Conservation (phyloP, 805 yeast genomes). For the Schizosaccharomyces octosporus region DNA sequence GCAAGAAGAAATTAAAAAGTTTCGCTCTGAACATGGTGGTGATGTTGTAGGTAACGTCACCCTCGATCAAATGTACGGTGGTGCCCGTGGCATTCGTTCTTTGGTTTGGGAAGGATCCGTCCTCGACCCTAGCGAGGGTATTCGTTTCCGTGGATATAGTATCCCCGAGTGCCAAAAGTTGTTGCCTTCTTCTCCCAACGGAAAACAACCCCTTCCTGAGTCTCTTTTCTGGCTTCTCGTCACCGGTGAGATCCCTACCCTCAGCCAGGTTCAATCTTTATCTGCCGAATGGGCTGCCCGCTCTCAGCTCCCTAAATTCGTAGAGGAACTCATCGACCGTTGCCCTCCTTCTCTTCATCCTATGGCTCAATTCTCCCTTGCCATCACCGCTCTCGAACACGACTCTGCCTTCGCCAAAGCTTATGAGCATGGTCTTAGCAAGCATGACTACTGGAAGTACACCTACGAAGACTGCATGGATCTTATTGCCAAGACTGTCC, state of each 20-base stretch:
- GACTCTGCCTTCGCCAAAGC: slow-evolving; percentile 71
- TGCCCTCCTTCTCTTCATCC: slow-evolving; percentile 60
- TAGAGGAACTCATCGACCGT: slow-evolving; percentile 43
- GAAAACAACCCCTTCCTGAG: slow-evolving; percentile 42
- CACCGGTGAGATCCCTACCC: slow-evolving; percentile 66
- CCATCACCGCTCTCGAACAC: slow-evolving; percentile 54
- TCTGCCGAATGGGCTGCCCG: slow-evolving; percentile 60
- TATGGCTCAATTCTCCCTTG: slow-evolving; percentile 75
- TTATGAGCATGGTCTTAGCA: slow-evolving; percentile 59
- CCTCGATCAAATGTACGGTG: slow-evolving; percentile 68
- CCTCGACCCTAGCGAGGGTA: slow-evolving; percentile 52
- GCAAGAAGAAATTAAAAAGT: slow-evolving; percentile 69
- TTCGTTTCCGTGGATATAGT: slow-evolving; percentile 57
- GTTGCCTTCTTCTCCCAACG: slow-evolving; percentile 50
- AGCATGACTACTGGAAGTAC: slow-evolving; percentile 63
- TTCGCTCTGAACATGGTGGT: slow-evolving; percentile 70
- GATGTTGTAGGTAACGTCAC: slow-evolving; percentile 46
- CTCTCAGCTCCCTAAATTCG: slow-evolving; percentile 55
- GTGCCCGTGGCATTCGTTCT: slow-evolving; percentile 58
- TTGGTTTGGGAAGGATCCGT: slow-evolving; percentile 63
- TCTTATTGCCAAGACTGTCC: slow-evolving; percentile 58
- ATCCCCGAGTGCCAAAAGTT: slow-evolving; percentile 54
- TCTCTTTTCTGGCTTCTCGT: slow-evolving; percentile 49
- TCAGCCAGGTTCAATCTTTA: slow-evolving; percentile 40
- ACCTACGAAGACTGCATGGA: slow-evolving; percentile 61